Conservation (phyloP, 2,329 filamentous ascomycete species). For the Podosphaera xanthii region DNA sequence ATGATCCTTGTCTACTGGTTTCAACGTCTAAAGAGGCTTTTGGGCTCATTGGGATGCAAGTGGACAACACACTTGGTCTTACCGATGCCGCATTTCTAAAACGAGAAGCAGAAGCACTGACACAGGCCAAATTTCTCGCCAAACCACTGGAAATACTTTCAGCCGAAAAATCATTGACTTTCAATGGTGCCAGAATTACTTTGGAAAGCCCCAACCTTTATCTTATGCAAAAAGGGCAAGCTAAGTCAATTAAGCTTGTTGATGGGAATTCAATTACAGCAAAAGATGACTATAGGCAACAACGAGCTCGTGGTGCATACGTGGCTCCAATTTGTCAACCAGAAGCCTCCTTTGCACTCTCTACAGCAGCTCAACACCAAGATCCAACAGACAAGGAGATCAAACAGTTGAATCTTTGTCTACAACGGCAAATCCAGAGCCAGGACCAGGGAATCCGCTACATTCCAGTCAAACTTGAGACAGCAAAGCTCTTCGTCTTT, state of each 20-base stretch:
- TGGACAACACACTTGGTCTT: neutral
- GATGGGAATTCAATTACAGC: neutral
- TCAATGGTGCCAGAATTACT: constrained; percentile 1
- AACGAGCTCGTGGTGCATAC: neutral
- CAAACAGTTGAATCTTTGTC: no score
- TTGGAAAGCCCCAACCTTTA: neutral
- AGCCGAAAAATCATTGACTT: neutral
- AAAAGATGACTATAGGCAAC: neutral
- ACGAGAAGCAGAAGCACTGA: neutral
- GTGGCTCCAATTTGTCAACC: constrained; percentile 1
- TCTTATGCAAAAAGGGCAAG: neutral
- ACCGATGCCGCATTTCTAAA: neutral
- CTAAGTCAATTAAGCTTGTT: no score
- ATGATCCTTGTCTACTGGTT: constrained; percentile 1
- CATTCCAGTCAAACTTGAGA: no score
- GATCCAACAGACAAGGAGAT: no score
- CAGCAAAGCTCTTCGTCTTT: no score
- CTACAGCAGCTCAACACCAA: no score
- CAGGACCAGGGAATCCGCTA: no score
- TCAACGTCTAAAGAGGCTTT: neutral
- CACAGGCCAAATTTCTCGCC: neutral
- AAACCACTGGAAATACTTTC: neutral
- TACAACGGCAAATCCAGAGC: no score
- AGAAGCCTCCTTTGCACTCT: no score
- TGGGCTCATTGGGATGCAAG: neutral